phyloP scores from a whole-genome alignment of 148 eudicot species.

The Dianthus caryophyllus region DNA sequence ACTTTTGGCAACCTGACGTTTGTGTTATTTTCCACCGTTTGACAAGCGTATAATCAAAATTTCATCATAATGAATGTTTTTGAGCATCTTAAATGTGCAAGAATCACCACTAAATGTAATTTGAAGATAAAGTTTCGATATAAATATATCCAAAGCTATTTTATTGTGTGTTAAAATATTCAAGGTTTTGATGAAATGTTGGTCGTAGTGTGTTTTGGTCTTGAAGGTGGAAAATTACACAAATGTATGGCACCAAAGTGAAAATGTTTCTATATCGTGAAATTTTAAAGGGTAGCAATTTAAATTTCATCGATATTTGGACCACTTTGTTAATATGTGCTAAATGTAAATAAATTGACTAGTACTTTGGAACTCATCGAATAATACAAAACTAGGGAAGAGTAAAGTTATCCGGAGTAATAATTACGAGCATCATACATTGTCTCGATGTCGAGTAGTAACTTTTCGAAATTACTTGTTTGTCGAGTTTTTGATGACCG shows the following conservation, averaged over 20 bases:
- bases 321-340: background rate
- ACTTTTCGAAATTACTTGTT: background rate
- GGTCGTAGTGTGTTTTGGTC: too few species aligned
- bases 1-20: background rate
- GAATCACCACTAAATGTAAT: too few species aligned
- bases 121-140: too few species aligned
- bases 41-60: background rate
- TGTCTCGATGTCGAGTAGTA: background rate
- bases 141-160: too few species aligned
- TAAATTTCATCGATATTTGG: background rate
- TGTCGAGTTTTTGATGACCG: background rate
- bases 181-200: too few species aligned
- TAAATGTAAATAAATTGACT: background rate
- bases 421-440: background rate
- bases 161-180: too few species aligned
- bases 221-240: too few species aligned
- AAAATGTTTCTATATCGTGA: background rate
- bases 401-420: too few species aligned
- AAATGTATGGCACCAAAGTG: too few species aligned
- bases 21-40: background rate
- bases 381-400: background rate
- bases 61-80: too few species aligned
- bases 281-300: background rate
- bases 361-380: background rate
- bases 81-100: background rate